Evolutionary conservation across 2,329 filamentous ascomycete genomes (phyloP).

Genomic region (Xylaria arbuscula): DNA sequence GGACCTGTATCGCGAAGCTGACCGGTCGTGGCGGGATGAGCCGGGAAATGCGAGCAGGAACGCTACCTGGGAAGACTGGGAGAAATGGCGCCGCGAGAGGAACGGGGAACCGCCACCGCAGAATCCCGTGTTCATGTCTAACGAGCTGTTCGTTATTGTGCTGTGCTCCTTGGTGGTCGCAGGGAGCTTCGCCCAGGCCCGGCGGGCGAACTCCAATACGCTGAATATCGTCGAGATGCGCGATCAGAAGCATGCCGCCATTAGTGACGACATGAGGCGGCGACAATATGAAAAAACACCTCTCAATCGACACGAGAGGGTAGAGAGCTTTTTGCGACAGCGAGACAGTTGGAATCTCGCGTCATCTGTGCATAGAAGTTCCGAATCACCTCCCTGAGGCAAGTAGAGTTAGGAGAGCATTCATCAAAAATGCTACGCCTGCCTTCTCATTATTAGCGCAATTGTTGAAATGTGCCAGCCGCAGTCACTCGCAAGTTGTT

Average conservation of each 20-base stretch:
- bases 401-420: constrained; percentile 23
- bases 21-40: constrained; percentile 61
- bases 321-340: constrained; percentile 81
- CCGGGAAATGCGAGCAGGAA: constrained; percentile 70
- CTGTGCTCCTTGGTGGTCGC: constrained; percentile 75
- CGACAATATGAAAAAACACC: constrained; percentile 64
- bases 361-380: constrained; percentile 24
- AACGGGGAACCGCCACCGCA: constrained; percentile 59
- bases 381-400: constrained; percentile 20
- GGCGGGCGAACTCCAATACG: constrained; percentile 72
- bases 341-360: constrained; percentile 63
- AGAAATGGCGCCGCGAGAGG: constrained; percentile 75
- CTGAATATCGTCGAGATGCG: constrained; percentile 73
- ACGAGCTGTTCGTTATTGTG: constrained; percentile 80
- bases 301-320: constrained; percentile 70
- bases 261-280: constrained; percentile 68
- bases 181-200: constrained; percentile 78
- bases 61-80: constrained; percentile 99
- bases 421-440: not conserved
- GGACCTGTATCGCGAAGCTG: constrained; percentile 53
- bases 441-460: not conserved
- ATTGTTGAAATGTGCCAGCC: constrained; percentile 9
- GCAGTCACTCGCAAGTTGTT: not conserved
- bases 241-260: constrained; percentile 73
- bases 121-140: constrained; percentile 75